Conservation (phyloP, 345 rosid species). For the Citrus sinensis region DNA sequence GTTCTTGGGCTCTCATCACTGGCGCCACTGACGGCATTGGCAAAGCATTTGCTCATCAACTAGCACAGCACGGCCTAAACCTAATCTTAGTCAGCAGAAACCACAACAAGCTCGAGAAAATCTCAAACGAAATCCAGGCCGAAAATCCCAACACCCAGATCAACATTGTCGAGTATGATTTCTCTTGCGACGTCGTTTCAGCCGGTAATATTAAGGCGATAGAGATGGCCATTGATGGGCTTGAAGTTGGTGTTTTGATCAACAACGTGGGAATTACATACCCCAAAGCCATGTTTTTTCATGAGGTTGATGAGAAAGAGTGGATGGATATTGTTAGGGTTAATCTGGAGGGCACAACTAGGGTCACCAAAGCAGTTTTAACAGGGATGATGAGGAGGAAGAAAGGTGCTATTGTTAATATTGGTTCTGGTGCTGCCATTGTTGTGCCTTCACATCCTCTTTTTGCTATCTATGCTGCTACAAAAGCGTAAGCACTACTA, state of each 20-base stretch:
- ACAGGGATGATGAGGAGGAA: constrained; percentile 59
- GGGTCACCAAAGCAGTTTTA: constrained; percentile 60
- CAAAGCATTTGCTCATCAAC: constrained; percentile 58
- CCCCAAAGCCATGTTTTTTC: constrained; percentile 70
- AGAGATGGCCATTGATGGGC: constrained; percentile 43
- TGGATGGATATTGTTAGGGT: constrained; percentile 69
- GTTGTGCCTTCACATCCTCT: constrained; percentile 98
- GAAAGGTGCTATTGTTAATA: constrained; percentile 74
- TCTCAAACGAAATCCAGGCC: constrained; percentile 38
- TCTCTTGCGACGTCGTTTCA: constrained; percentile 24
- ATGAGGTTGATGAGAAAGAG: constrained; percentile 65
- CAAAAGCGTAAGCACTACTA: constrained; percentile 72
- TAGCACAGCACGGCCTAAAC: constrained; percentile 64
- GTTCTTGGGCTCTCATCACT: constrained; percentile 87
- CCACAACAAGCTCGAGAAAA: constrained; percentile 41
- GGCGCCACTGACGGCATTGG: constrained; percentile 94
- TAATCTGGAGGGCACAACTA: constrained; percentile 57
- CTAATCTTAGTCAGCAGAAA: constrained; percentile 66
- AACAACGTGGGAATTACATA: constrained; percentile 88
- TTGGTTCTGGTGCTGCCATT: constrained; percentile 77
- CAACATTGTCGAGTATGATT: constrained; percentile 50
- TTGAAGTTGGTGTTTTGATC: constrained; percentile 71
- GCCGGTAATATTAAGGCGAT: constrained; percentile 19
- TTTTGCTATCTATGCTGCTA: constrained; percentile 78
- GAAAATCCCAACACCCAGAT: constrained; percentile 36